Base-by-base conservation (phyloP, 495 filamentous ascomycete genomes). In the Hyaloscypha hepaticicola region DNA sequence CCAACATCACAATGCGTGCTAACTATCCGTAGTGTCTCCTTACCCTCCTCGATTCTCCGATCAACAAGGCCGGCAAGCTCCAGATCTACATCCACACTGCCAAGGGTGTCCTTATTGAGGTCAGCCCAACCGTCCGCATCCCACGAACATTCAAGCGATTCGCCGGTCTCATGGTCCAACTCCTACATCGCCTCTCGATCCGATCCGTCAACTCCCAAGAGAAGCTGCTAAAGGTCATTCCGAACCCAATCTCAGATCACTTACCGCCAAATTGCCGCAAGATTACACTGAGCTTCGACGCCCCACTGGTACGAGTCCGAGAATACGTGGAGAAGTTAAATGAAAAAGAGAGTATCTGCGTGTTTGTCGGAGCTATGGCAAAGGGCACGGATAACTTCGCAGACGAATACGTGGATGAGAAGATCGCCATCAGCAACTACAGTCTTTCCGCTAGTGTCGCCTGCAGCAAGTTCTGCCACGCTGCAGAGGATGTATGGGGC, bases 1-100 rank as follows among this genome's bases (percentile, higher is more conserved):
- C 62, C 63, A 70, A 69, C 52, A 65, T 61, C 63, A 63, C 69
- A 61, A 55, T 58, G 45, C 28, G 41, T 56, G 50, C 56, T 66
- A 49, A 66, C 58, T 34, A 4, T 27, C 29, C 28, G 21, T 73
- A 99, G 95, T 99, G 95, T 77, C 87, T 99, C 34, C 89, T 99
- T 65, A 99, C 95, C 63, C 88, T 99, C 24, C 90, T 99, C 66
- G 95, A 99, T 75, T 98, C 95, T 9, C 95, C 95, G 48, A 85
- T 99, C 80, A 99, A 98, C 84, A 99, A 99, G 77, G 95, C 95
- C 52, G 95, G 95, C 60, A 92, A 87, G 74, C 86, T 99, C 21
- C 95, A 99, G 77, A 97, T 99, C 72, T 99, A 95, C 80, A 98
- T 99, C 69, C 92, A 96, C 73, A 97, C 95, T 1, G 92, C 93